Evolutionary conservation across 805 yeast species (phyloP), one percentile per base, ranked within the genome.

Genomic region (Metschnikowia orientalis): DNA sequence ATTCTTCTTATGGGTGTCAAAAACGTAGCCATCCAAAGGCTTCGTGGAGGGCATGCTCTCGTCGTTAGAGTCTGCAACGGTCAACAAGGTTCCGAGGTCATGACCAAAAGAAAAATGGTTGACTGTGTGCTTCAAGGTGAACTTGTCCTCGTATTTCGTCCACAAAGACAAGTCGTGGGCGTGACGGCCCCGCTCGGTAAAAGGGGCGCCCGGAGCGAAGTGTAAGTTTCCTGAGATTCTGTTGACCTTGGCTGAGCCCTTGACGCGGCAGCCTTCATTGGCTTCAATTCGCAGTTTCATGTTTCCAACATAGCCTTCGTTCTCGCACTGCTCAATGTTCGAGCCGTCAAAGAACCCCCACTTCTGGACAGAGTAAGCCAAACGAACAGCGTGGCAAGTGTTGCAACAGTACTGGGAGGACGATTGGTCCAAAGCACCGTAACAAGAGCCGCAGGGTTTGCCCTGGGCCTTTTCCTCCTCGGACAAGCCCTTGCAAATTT

Each of bases 311-410:
- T 85, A 88, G 5, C 95, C 92, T 56, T 87, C 95, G 9, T 64
- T 66, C 54, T 86, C 95, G 71, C 98, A 90, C 60, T 90, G 97
- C 42, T 78, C 86, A 38, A 92, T 77, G 38, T 84, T 78, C 35
- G 73, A 66, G 38, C 97, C 97, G 56, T 90, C 97, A 48, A 65
- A 82, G 59, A 92, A 90, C 3, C 82, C 89, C 97, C 97, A 92
- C 21, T 76, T 79, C 11, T 64, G 71, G 10, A 69, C 71, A 13
- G 83, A 80, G 54, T 90, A 92, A 0, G 96, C 96, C 43, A 67
- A 57, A 43, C 76, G 77, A 17, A 90, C 95, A 26, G 85, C 76
- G 26, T 73, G 82, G 67, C 98, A 90, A 17, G 82, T 73, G 54
- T 87, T 82, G 62, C 98, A 90, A 61, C 95, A 87, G 17, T 69